These are phyloP conservation scores for Colletotrichum tanaceti DNA, from an alignment of 2,329 filamentous ascomycete genomes.

Conservation along the genomic window DNA sequence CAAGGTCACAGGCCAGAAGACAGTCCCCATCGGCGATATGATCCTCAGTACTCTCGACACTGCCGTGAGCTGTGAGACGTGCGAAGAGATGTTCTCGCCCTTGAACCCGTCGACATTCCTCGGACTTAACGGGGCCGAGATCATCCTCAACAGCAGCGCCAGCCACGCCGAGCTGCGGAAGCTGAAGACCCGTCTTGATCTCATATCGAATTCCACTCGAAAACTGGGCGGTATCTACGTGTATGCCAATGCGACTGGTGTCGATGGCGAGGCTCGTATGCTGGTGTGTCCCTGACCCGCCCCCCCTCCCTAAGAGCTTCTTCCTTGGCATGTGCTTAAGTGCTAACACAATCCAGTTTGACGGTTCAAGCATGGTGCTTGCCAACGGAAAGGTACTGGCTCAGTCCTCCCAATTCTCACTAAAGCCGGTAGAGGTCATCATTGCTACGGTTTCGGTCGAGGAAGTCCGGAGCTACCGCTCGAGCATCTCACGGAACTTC, in stretches of 20 bases:
- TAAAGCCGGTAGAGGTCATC: conserved; percentile 70
- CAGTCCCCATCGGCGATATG: conserved; percentile 55
- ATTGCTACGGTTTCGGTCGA: conserved; percentile 76
- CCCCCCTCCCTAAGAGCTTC: too few species aligned
- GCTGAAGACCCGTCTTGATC: conserved; percentile 69
- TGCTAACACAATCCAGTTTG: conserved; percentile 55
- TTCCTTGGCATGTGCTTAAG: neutral
- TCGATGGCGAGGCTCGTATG: conserved; percentile 47
- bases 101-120: conserved; percentile 46
- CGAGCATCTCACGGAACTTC: conserved; percentile 64
- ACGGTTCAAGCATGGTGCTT: conserved; percentile 72
- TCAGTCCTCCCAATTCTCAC: conserved; percentile 71
- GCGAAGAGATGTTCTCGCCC: conserved; percentile 52
- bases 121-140: conserved; percentile 9
- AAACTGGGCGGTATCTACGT: conserved; percentile 70
- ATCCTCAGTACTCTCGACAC: conserved; percentile 54
- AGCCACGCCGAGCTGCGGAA: conserved; percentile 69
- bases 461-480: conserved; percentile 72
- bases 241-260: conserved; percentile 51
- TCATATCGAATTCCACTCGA: conserved; percentile 74
- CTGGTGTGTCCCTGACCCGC: conserved; percentile 54
- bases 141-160: conserved; percentile 46
- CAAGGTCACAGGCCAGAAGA: conserved; percentile 40
- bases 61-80: conserved; percentile 51
- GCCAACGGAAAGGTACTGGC: conserved; percentile 62